A percentile compares a stretch with the other conserved stretches of the same genome.
Evolutionary conservation across 2,329 filamentous ascomycete genomes (phyloP).

Genomic region (Fusarium duplospermum): DNA sequence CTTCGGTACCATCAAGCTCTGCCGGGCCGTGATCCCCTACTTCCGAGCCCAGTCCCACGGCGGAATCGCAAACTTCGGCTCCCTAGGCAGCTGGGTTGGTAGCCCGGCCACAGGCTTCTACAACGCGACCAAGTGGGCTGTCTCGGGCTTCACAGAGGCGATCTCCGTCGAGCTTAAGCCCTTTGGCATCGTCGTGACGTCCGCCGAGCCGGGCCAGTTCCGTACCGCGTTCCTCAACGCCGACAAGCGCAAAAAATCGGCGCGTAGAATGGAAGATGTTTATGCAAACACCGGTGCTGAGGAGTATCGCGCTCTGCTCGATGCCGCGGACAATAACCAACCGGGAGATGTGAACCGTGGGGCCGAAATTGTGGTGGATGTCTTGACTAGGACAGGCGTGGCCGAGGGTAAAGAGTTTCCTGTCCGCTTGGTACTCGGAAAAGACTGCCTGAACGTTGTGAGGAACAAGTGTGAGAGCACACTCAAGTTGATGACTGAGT

Average conservation of each 20-base stretch:
- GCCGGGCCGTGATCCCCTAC: conserved; percentile 57
- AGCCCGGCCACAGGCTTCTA: conserved; percentile 34
- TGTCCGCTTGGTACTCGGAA: background rate
- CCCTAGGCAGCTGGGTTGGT: conserved; percentile 53
- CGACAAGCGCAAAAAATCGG: conserved; percentile 21
- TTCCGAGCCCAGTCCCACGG: conserved; percentile 49
- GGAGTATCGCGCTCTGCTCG: conserved; percentile 8
- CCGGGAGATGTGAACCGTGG: background rate
- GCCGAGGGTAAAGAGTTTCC: background rate
- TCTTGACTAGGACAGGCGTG: background rate
- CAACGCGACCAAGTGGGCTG: conserved; percentile 56
- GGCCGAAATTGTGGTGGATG: background rate
- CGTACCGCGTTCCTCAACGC: conserved; percentile 31
- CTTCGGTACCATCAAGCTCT: conserved; percentile 59
- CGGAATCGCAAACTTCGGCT: conserved; percentile 56
- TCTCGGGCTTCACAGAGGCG: conserved; percentile 55
- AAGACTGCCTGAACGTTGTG: conserved; percentile 40
- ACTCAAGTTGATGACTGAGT: conserved; percentile 59
- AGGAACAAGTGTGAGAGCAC: conserved; percentile 57
- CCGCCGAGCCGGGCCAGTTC: conserved; percentile 31
- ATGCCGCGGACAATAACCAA: conserved; percentile 17
- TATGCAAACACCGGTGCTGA: conserved; percentile 11
- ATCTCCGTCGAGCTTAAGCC: conserved; percentile 54
- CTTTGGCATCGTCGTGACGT: conserved; percentile 53
- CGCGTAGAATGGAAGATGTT: conserved; percentile 10